A percentile compares a stretch with the other conserved stretches of the same genome.
These are phyloP conservation scores for Botrytis medusae DNA, from an alignment of 2,329 filamentous ascomycete species.

Conservation along the genomic window DNA sequence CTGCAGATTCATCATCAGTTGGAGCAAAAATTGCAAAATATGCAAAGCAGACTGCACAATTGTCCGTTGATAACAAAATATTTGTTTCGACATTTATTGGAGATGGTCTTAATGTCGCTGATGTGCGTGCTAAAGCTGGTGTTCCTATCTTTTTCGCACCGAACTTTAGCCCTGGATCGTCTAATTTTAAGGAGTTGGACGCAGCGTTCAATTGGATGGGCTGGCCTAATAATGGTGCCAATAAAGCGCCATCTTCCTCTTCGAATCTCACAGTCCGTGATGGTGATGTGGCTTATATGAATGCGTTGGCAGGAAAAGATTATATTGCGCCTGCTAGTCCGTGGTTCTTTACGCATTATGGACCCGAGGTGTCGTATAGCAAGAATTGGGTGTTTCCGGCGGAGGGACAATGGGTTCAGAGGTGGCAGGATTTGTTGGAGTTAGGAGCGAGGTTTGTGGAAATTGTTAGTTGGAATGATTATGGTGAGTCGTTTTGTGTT, in stretches of 20 bases:
- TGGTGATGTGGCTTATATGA: conserved; percentile 10
- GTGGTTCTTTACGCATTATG: conserved; percentile 22
- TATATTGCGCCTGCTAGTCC: conserved; percentile 18
- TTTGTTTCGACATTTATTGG: conserved; percentile 52
- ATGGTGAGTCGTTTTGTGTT: not conserved
- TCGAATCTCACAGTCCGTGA: not conserved
- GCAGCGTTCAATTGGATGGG: conserved; percentile 21
- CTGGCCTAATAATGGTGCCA: conserved; percentile 20
- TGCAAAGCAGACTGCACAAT: conserved; percentile 39
- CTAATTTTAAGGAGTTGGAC: conserved; percentile 11
- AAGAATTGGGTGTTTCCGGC: conserved; percentile 22
- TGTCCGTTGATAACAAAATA: conserved; percentile 38
- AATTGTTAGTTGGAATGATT: conserved; percentile 22
- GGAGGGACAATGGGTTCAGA: conserved; percentile 5
- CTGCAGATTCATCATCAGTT: conserved; percentile 26
- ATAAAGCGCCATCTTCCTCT: not conserved
- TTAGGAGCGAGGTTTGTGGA: conserved; percentile 2
- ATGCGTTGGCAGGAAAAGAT: not conserved
- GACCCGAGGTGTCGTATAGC: conserved; percentile 15
- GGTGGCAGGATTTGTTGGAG: conserved; percentile 8
- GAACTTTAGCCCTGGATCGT: not conserved
- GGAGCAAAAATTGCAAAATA: conserved; percentile 35
- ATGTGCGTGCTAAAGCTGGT: conserved; percentile 40
- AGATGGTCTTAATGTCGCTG: conserved; percentile 44
- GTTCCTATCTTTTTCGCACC: conserved; percentile 26